Percentiles rank a stretch among this genome's conserved stretches.
Conservation (phyloP, 257 asterid species). For the Dorcoceras hygrometricum region DNA sequence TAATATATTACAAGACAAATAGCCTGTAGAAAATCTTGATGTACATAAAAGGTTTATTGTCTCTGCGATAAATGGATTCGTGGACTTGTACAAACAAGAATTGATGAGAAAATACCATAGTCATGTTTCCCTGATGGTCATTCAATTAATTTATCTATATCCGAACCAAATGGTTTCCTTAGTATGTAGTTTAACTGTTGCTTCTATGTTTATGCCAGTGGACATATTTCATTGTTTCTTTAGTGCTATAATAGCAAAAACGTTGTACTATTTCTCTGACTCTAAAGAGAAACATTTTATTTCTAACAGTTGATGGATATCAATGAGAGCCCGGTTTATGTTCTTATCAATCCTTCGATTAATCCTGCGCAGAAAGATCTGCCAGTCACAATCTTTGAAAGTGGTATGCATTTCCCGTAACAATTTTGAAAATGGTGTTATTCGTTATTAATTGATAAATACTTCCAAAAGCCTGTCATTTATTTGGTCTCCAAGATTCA, state of each 20-base stretch:
- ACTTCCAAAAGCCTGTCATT: constrained; percentile 16
- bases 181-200: constrained; percentile 7
- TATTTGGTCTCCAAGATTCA: neutral
- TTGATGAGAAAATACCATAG: constrained; percentile 5
- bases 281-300: constrained; percentile 1
- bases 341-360: constrained; percentile 87
- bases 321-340: constrained; percentile 89
- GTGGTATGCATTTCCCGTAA: constrained; percentile 48
- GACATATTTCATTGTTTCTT: constrained; percentile 4
- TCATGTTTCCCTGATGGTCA: constrained; percentile 4
- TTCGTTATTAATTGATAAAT: neutral
- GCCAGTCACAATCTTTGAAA: constrained; percentile 83
- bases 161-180: neutral
- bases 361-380: constrained; percentile 93
- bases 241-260: constrained; percentile 4
- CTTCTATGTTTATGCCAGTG: neutral
- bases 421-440: constrained; percentile 1
- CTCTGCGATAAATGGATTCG: neutral
- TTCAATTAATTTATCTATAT: constrained; percentile 12
- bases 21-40: neutral
- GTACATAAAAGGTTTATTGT: neutral
- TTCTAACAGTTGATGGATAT: constrained; percentile 80
- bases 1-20: constrained; percentile 15
- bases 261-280: constrained; percentile 12
- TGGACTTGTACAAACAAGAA: constrained; percentile 2